phyloP scores from a whole-genome alignment of 2,329 filamentous ascomycete species.

The Trichoderma cornu-damae region DNA sequence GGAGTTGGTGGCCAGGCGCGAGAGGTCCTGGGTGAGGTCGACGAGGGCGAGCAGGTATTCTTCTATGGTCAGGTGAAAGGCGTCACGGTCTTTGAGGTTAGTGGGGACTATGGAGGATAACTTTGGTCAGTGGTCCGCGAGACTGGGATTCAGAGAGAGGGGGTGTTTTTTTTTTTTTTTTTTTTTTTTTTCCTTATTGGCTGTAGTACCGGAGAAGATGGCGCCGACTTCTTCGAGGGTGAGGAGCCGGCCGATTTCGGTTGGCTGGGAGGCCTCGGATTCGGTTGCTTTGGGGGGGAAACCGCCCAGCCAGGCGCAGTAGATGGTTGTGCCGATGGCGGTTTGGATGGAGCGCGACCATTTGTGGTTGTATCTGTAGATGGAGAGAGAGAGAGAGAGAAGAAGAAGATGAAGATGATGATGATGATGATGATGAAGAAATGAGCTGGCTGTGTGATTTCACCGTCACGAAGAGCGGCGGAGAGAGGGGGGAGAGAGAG shows the following conservation, averaged over 20 bases:
- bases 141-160: neutral
- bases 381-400: neutral
- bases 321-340: constrained; percentile 55
- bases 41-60: constrained; percentile 91
- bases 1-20: constrained; percentile 86
- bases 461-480: no score
- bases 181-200: neutral
- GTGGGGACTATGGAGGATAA: constrained; percentile 62
- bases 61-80: constrained; percentile 94
- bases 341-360: constrained; percentile 85
- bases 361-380: constrained; percentile 65
- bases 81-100: constrained; percentile 82
- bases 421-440: no score
- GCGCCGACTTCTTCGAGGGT: constrained; percentile 84
- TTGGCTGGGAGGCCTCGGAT: constrained; percentile 40
- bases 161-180: neutral
- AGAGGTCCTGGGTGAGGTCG: constrained; percentile 81
- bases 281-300: constrained; percentile 40
- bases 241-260: constrained; percentile 61
- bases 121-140: neutral
- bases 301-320: constrained; percentile 74
- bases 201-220: constrained; percentile 61
- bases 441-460: no score
- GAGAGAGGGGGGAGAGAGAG: no score
- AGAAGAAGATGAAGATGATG: no score